Evolutionary conservation across 768 basidiomycete genomes (phyloP), one percentile per base, ranked within the genome.

Genomic region (Suillus fuscotomentosus): DNA sequence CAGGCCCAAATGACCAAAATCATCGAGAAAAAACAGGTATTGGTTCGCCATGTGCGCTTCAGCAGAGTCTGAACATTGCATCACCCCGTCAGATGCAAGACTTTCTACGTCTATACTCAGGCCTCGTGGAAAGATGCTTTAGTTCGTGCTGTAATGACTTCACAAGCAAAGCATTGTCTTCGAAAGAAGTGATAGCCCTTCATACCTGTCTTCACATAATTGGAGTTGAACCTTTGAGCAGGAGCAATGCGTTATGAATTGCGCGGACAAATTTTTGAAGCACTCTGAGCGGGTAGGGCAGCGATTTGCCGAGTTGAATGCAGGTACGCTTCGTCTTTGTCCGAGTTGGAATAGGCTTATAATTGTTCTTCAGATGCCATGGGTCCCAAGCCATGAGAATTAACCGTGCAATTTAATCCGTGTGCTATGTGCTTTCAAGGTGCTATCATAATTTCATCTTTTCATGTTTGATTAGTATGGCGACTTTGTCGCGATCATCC

Each of bases 231-330:
- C 60, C 38, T 55, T n/a, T 11, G 31, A 36, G 31, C 72, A 99
- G 95, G 91, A 92, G 71, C 85, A 87, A 68, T 99, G 97, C 75
- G 87, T 97, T 55, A 82, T 87, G 77, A 94, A 96, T 80, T 99
- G 97, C 80, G 85, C 95, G 24, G 97, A 98, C 82, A 99, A 99
- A 78, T 98, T 97, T 82, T 80, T 99, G 72, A 97, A 97, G 75
- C 94, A 97, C 75, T 95, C 95, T 13, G 95, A 98, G 75, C 84
- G 95, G 60, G 91, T 97, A 17, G 94, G 94, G 6, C 89, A 94
- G 36, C 85, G 95, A 54, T 97, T 97, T 73, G 94, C 94, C 53
- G 95, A 97, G 74, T 79, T 91, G 66, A 97, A 95, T 71, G 94
- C 94, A 61, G 95, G 95, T 95, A 68, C 65, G 91, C 81, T 17